Evolutionary conservation across 176 grass and related monocot species (phyloP), one percentile per base, ranked within the genome.

Genomic region (Alloteropsis semialata): DNA sequence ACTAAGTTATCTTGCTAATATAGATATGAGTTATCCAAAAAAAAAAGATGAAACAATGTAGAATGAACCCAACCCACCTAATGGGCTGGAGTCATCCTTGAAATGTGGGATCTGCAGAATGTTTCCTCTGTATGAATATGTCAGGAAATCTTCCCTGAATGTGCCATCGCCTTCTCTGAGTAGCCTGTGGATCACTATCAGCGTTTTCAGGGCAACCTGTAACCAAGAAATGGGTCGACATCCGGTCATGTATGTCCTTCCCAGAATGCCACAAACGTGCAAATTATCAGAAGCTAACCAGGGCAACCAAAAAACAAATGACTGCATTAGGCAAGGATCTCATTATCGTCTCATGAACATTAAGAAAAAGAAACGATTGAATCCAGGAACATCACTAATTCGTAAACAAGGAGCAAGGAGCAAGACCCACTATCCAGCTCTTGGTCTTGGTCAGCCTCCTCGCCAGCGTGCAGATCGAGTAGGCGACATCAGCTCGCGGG

Each of bases 391-490:
- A 10, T 38, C 49, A 48, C 38, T 18, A 6, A 7, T 50, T 8
- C 6, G 50, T 27, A 1, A 49, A 44, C 8, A 69, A 74, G 17
- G 1, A 39, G 10, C 2, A 11, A 89, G 43, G 77, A 72, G 50
- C 43, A 63, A 82, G 55, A 85, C 87, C 41, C 93, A 98, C 96
- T 84, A 86, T 98, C 96, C 96, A 98, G 29, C 86, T 98, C 65
- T 60, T 88, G 16, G 96, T 98, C 90, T 98, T 98, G 85, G 96
- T 85, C 77, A 98, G 74, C 58, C 93, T 91, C 87, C 92, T 95
- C 14, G 90, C 72, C 44, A 93, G 78, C 11, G 92, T 81, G 54
- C 86, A 98, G 63, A 95, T 98, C 51, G 90, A 93, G 38, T 95
- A 98, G 78, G 87, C 95, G 74, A 98, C 89, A 82, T 98, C 95